Evolutionary conservation across 2,329 filamentous ascomycete species (phyloP), one percentile per base, ranked within the genome.

Genomic region (Calonectria pseudoreteaudii): DNA sequence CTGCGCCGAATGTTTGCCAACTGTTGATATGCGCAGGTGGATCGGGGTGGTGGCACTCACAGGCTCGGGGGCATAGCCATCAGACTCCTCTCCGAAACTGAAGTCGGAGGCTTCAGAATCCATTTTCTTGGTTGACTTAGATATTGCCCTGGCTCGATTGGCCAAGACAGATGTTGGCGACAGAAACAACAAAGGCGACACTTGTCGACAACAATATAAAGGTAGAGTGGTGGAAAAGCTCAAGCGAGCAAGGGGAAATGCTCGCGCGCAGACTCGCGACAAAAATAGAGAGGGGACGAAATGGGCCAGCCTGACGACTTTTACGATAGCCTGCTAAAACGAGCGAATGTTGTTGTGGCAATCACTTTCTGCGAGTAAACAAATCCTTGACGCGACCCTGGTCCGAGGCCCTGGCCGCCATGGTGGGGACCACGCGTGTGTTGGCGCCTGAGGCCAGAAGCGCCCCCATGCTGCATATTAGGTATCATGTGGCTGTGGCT

Each of bases 31-130:
- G 60, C 41, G 31, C 62, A 31, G 30, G 58, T 66, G 26, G 38
- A 34, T n/a, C 18, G 13, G 18, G 38, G 56, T 20, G 31, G 26
- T 20, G 30, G 14, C 65, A 81, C 85, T 80, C 76, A 86, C 85
- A 64, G 80, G 79, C 75, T 85, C 80, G n/a, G 86, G 86, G 66
- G 82, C 83, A 72, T 80, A 87, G 76, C 79, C 85, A 71, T 87
- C 86, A 28, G 86, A 87, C 72, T 87, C 86, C 44, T 86, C 84
- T 65, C 79, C 85, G 34, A 83, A 69, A 72, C 83, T 86, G 76
- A 85, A 86, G 58, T 92, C 91, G 70, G 91, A 90, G 84, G 91
- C 89, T 53, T 91, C 89, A 75, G 88, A 90, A 79, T 89, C 88
- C 90, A 91, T 91, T 65, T 80, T 85, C 84, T 77, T 75, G 66